A percentile compares a stretch with the other conserved stretches of the same genome.
Conservation (phyloP, 1,139 yeast species). For the Pichia sorboxylosa region DNA sequence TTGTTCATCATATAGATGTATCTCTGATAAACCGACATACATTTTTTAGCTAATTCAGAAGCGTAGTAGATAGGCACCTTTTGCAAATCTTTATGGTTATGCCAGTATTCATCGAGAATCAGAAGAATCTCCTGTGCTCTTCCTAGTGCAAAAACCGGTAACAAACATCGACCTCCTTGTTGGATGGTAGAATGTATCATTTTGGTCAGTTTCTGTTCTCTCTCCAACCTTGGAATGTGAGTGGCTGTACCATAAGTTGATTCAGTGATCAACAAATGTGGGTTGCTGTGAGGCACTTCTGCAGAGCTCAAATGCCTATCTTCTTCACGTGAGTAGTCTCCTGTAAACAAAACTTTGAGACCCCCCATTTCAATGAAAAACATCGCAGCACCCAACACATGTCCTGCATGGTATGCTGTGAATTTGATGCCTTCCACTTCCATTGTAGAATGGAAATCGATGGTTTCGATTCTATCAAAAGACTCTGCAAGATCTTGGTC, state of each 20-base stretch:
- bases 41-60: constrained; percentile 83
- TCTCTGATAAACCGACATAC: constrained; percentile 96
- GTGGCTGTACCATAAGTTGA: constrained; percentile 98
- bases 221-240: constrained; percentile 79
- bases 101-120: constrained; percentile 92
- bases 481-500: constrained; percentile 85
- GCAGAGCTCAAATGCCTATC: constrained; percentile 93
- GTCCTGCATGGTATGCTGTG: constrained; percentile 98
- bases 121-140: constrained; percentile 88
- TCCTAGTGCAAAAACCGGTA: constrained; percentile 95
- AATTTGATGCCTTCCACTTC: constrained; percentile 90
- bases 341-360: constrained; percentile 77
- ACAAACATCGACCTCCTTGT: constrained; percentile 83
- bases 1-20: constrained; percentile 97
- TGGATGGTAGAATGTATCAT: constrained; percentile 73
- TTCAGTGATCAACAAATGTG: constrained; percentile 86
- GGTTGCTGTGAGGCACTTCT: constrained; percentile 81
- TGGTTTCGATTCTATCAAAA: constrained; percentile 82
- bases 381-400: constrained; percentile 98
- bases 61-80: constrained; percentile 80
- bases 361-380: constrained; percentile 93
- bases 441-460: constrained; percentile 90
- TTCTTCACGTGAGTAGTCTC: constrained; percentile 92
- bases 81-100: constrained; percentile 69
- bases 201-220: constrained; percentile 70